Percentiles rank a stretch among this genome's conserved stretches.
Evolutionary conservation across 2,329 filamentous ascomycete genomes (phyloP).

Genomic region (Penicillium corylophilum): DNA sequence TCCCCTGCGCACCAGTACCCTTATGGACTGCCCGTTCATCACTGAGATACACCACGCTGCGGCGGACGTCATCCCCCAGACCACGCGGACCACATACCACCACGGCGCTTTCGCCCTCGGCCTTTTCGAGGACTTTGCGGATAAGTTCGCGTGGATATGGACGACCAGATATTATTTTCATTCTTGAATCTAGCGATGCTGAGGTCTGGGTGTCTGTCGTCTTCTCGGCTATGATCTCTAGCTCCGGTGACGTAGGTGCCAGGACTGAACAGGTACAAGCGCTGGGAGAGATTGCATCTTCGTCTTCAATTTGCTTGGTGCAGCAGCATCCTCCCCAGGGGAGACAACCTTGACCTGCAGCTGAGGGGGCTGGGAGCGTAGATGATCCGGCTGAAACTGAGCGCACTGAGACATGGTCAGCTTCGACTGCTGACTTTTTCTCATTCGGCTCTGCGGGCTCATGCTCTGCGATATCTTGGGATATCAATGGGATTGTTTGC

Average conservation of each 20-base stretch:
- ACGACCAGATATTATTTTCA: slow-evolving; percentile 49
- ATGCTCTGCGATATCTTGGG: background rate
- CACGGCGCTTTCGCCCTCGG: slow-evolving; percentile 61
- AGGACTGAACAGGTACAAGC: slow-evolving; percentile 39
- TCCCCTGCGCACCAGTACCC: slow-evolving; percentile 64
- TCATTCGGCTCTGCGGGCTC: background rate
- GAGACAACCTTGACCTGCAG: slow-evolving; percentile 20
- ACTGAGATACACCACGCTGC: slow-evolving; percentile 55
- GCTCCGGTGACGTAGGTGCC: slow-evolving; percentile 12
- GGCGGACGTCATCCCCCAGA: slow-evolving; percentile 56
- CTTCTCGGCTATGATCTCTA: slow-evolving; percentile 5
- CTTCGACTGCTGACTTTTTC: slow-evolving; percentile 11
- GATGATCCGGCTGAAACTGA: slow-evolving; percentile 10
- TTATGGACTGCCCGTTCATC: slow-evolving; percentile 68
- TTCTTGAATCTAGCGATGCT: background rate
- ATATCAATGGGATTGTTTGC: background rate
- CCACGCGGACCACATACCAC: slow-evolving; percentile 61
- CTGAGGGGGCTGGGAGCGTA: slow-evolving; percentile 4
- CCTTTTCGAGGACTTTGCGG: slow-evolving; percentile 56
- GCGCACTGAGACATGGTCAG: slow-evolving; percentile 27
- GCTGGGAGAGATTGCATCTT: slow-evolving; percentile 38
- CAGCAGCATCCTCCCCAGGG: slow-evolving; percentile 50
- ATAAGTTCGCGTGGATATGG: slow-evolving; percentile 55
- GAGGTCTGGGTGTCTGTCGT: slow-evolving; percentile 5
- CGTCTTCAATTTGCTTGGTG: slow-evolving; percentile 47